Evolutionary conservation across 345 rosid species (phyloP), one percentile per base, ranked within the genome.

Genomic region (Ceriops zippeliana): DNA sequence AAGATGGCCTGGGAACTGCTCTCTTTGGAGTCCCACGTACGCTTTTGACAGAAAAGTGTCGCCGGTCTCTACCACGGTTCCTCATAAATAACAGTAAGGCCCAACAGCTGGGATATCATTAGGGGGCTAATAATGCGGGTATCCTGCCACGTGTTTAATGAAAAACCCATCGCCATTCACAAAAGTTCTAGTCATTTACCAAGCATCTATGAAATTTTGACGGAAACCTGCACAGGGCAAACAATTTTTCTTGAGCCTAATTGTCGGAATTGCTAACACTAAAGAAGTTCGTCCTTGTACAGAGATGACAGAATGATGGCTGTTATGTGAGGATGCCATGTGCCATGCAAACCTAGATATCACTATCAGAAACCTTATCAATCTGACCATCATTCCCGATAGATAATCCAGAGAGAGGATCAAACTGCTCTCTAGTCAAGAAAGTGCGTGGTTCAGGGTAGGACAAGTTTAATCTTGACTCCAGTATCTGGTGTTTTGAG

Each of bases 401-500:
- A 17, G 81, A 67, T 59, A 86, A 68, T 71, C 84, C 84, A 58
- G 90, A 76, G 46, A 85, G 76, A 51, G 82, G 83, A 70, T 84
- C 89, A 76, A 82, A 87, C 56, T 71, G 78, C 64, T 82, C 88
- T 73, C 77, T 65, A 27, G 71, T 63, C 77, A 75, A 79, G 67
- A 83, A 83, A 47, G 86, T 63, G 68, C 79, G 83, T 35, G 89
- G 49, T 52, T 81, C 88, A 75, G 78, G 85, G 66, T 79, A 85
- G 42, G 87, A 73, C 16, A 16, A 11, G 74, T 81, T 86, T 75
- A 86, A 75, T 84, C 97, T 91, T 6, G 99, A 91, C 73, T 91
- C 96, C 37, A 95, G 76, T 63, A 89, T 91, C 32, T 85, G 89
- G 80, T 81, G 93, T 3, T 87, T 67, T 24, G 83, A 81, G 28